Conservation (phyloP, 805 yeast species). For the Candida lessepsii region DNA sequence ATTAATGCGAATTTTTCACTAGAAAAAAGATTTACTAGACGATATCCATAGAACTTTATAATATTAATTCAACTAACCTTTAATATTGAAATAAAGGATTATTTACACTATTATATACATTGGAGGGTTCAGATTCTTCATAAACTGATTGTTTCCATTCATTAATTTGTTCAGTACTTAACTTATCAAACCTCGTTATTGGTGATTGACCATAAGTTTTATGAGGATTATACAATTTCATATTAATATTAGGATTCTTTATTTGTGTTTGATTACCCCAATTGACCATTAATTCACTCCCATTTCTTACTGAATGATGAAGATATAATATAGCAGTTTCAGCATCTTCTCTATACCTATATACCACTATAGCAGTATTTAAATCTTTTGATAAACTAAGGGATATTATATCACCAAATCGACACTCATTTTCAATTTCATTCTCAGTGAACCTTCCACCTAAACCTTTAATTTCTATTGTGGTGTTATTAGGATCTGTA, state of each 20-base stretch:
- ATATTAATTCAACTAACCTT: too few relatives aligned
- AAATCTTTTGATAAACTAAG: constrained; percentile 22
- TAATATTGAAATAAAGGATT: constrained; percentile 7
- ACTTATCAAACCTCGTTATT: constrained; percentile 5
- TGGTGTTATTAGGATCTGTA: constrained; percentile 81
- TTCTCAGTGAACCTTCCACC: constrained; percentile 56
- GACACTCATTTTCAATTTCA: constrained; percentile 59
- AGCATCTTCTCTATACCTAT: constrained; percentile 32
- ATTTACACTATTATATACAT: constrained; percentile 1
- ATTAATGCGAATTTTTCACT: constrained; percentile 1
- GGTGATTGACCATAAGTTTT: constrained; percentile 3
- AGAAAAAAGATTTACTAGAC: too few relatives aligned
- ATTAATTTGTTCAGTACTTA: constrained; percentile 1
- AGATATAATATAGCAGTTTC: constrained; percentile 35
- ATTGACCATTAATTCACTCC: constrained; percentile 24
- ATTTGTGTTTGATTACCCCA: constrained; percentile 26
- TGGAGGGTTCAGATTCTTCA: constrained; percentile 8
- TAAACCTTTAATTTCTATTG: constrained; percentile 68
- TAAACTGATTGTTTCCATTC: not conserved
- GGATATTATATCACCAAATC: constrained; percentile 54
- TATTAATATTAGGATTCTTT: not conserved
- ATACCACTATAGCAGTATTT: constrained; percentile 26
- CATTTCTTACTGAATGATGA: constrained; percentile 31
- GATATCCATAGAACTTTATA: too few relatives aligned
- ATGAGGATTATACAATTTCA: not conserved